phyloP scores from a whole-genome alignment of 805 yeast species.

The Starmerella davenportii region DNA sequence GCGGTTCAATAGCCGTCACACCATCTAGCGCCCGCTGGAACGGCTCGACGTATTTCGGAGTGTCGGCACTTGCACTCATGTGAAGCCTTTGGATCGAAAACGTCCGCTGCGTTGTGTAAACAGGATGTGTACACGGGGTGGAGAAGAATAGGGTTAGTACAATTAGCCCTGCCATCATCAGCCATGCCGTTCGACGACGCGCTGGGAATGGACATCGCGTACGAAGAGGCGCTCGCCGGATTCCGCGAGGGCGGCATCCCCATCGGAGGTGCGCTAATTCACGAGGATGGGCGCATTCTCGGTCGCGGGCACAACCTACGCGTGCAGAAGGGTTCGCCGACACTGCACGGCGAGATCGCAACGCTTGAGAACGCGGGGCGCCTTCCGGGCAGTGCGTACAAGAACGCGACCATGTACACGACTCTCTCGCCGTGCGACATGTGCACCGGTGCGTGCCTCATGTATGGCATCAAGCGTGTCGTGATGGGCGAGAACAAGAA shows the following conservation, averaged over 20 bases:
- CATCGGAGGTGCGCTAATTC: constrained; percentile 60
- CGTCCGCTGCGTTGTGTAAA: too few species aligned
- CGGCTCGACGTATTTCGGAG: constrained; percentile 1
- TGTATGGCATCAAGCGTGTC: constrained; percentile 74
- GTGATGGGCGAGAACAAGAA: constrained; percentile 81
- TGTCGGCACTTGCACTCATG: too few species aligned
- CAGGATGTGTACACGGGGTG: too few species aligned
- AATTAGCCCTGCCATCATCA: too few species aligned
- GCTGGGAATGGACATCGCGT: constrained; percentile 19
- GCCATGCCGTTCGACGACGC: constrained; percentile 14
- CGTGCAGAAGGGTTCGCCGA: constrained; percentile 67
- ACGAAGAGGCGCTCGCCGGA: constrained; percentile 25
- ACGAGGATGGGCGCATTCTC: constrained; percentile 58
- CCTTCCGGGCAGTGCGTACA: constrained; percentile 59
- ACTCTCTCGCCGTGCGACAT: constrained; percentile 84
- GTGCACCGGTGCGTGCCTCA: constrained; percentile 85
- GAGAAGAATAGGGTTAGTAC: too few species aligned
- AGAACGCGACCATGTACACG: constrained; percentile 77
- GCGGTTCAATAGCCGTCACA: constrained; percentile 15
- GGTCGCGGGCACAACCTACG: constrained; percentile 87
- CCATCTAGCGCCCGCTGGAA: constrained; percentile 11
- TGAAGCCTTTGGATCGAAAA: too few species aligned
- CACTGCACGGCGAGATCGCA: constrained; percentile 81
- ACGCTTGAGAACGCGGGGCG: constrained; percentile 85
- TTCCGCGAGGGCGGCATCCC: constrained; percentile 81